Conservation (phyloP, 225 moss, liverwort and hornwort species). For the Pseudoscleropodium purum region DNA sequence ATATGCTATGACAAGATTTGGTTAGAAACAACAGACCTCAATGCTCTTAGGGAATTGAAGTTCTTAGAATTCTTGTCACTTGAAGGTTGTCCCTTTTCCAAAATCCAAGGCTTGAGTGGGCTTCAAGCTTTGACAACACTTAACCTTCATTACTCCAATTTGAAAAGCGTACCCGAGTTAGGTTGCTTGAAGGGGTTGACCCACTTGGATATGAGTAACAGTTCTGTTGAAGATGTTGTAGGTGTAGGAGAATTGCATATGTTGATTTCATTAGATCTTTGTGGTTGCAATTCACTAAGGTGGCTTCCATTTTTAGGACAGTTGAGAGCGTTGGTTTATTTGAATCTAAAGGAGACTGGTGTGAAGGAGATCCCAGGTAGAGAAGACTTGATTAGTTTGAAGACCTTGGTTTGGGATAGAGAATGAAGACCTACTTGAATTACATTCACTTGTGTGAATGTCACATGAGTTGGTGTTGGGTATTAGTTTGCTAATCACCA, state of each 20-base stretch:
- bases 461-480: too few relatives aligned
- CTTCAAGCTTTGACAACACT: too few relatives aligned
- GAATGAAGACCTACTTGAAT: too few relatives aligned
- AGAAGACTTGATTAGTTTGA: too few relatives aligned
- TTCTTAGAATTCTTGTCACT: not conserved
- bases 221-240: not conserved
- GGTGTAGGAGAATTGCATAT: not conserved
- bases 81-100: not conserved
- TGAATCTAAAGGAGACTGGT: fast-evolving
- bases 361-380: too few relatives aligned
- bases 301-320: too few relatives aligned
- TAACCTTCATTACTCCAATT: too few relatives aligned
- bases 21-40: not conserved
- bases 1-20: not conserved
- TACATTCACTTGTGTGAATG: too few relatives aligned
- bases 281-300: not conserved
- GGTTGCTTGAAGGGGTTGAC: not conserved
- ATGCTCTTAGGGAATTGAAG: not conserved
- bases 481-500: too few relatives aligned
- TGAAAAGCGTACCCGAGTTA: too few relatives aligned
- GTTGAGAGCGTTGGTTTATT: too few relatives aligned
- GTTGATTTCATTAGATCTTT: not conserved
- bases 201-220: not conserved
- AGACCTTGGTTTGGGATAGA: too few relatives aligned
- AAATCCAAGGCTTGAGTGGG: not conserved